Base-by-base conservation (phyloP, 331 rosid genomes). In the Phaseolus coccineus region DNA sequence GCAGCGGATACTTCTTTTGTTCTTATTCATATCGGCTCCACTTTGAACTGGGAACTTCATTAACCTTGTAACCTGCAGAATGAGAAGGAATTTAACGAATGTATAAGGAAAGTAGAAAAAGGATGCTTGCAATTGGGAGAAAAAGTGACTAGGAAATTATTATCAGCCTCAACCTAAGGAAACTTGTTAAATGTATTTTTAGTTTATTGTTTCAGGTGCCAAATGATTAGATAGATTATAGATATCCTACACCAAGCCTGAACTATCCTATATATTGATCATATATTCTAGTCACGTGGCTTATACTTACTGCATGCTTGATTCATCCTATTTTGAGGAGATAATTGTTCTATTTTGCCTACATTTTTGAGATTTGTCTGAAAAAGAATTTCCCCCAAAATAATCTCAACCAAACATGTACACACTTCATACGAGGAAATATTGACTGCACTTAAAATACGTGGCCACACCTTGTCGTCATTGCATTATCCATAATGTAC, bases 201-300 rank as follows among this genome's bases (percentile, higher is more conserved):
- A 39, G 35, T 33, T 33, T 33, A 35, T 4, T 35, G 39, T 35
- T 35, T 35, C 39, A 4, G 39, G 6, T 35, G 39, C 39, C 39
- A 35, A 35, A 35, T 35, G 39, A 35, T 35, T 4, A 35, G 6
- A 35, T 4, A 2, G 35, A 33, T 33, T 19, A 19, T 19, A 19
- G 22, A 19, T 19, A 33, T 33, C 3, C 35, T 33, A 33, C 3
- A 33, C 35, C 35, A 2, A 33, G 35, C 35, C 35, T 33, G 35
- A 3, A 3, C 35, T 3, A 2, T 33, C 3, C 3, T 33, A 1
- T 35, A 35, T 35, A 35, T 35, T 35, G 2, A 40, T 73, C 53
- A 64, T 73, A 47, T 67, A 19, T 19, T 78, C 77, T 73, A 65
- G 75, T 44, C 80, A 42, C 31, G n/a, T 63, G 40, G 56, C 44